Percentiles rank a stretch among this genome's conserved stretches.
Evolutionary conservation across 306 rosid genomes (phyloP).

Genomic region (Corylus americana): DNA sequence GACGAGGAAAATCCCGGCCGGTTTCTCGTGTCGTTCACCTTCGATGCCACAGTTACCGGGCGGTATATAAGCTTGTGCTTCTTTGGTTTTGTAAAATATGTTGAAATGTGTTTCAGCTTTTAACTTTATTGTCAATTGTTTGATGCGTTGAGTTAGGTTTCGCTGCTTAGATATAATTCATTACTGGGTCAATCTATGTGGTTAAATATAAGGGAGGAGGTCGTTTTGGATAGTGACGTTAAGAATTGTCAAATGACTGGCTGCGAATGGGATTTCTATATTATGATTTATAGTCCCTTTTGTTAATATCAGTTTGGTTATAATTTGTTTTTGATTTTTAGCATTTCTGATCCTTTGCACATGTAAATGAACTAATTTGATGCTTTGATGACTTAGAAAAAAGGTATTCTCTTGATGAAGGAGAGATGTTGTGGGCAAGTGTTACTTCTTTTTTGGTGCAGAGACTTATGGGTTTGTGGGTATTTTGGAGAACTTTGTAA

Average conservation of each 20-base stretch:
- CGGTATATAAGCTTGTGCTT: conserved; percentile 42
- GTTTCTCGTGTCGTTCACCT: conserved; percentile 69
- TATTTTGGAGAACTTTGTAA: background rate
- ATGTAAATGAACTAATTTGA: background rate
- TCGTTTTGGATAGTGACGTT: background rate
- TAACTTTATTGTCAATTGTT: background rate
- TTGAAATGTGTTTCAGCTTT: background rate
- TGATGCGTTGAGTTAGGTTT: background rate
- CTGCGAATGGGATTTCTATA: background rate
- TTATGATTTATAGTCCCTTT: background rate
- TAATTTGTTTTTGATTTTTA: background rate
- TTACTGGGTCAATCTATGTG: background rate
- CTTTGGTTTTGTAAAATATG: background rate
- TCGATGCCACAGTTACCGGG: conserved; percentile 88
- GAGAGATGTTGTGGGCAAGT: background rate
- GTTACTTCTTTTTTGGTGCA: background rate
- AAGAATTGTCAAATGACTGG: background rate
- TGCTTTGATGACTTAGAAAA: background rate
- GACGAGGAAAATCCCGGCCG: conserved; percentile 73
- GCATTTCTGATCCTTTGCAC: background rate
- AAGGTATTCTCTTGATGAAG: background rate
- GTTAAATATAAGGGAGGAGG: background rate
- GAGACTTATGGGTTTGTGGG: background rate
- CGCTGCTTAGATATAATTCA: background rate
- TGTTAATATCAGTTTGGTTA: background rate